Evolutionary conservation across 768 basidiomycete genomes (phyloP), one percentile per base, ranked within the genome.

Genomic region (Xerocomellus intermedius): DNA sequence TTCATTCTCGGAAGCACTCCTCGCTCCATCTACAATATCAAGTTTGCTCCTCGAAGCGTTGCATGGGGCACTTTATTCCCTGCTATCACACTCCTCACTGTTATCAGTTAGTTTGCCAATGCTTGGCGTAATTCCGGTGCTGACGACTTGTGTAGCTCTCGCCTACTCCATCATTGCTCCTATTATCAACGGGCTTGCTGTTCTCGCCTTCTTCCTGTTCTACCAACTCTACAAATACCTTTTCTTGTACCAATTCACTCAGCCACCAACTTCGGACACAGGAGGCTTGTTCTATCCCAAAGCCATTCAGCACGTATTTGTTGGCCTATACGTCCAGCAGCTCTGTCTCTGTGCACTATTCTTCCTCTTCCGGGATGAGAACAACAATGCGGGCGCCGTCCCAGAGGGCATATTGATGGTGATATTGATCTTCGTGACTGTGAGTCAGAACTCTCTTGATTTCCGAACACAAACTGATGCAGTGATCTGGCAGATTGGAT

Each of bases 221-320:
- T 95, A 89, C 71, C 74, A 84, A 56, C 72, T 92, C 35, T 93
- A 90, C 81, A 92, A 91, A 71, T 94, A 93, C 63, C 82, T 91
- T 30, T 94, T 91, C 80, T 76, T 91, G 50, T 94, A 84, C 77
- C 84, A 82, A 56, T 82, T 83, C 63, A 85, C 90, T 52, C 87
- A 93, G 67, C 82, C 86, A 4, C 67, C 79, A 0, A 72, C 79
- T 5, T 75, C 75, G 47, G 94, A 97, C 52, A 96, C 94, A 0
- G 96, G 96, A 36, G 97, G 97, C 0, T 68, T 91, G 46, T 98
- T 97, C 79, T 98, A 94, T 80, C 95, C 95, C 22, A 91, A 87
- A 71, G 96, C 97, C 5, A 83, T 98, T 26, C 85, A 91, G 46
- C 97, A 98, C 65, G 66, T 96, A 30, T 98, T 98, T 60, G 92